Evolutionary conservation across 2,329 filamentous ascomycete genomes (phyloP).

Genomic region (Trichoderma guizhouense): DNA sequence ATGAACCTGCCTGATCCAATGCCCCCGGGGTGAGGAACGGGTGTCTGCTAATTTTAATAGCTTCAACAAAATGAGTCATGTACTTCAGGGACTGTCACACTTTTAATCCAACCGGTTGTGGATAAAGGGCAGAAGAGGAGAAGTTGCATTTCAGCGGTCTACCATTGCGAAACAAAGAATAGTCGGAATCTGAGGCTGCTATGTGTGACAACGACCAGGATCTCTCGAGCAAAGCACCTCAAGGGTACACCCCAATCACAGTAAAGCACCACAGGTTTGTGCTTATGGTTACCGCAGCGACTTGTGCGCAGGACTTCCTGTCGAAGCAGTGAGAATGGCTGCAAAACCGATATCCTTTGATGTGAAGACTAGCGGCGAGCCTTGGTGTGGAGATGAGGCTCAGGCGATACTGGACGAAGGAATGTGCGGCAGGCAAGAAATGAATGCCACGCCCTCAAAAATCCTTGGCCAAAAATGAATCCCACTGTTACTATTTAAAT

Average conservation of each 20-base stretch:
- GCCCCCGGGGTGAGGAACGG: neutral
- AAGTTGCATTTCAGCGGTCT: neutral
- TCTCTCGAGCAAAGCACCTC: neutral
- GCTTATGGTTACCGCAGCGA: neutral
- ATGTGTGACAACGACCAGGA: neutral
- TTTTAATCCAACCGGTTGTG: neutral
- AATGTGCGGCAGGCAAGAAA: neutral
- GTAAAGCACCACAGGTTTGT: neutral
- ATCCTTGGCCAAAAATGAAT: neutral
- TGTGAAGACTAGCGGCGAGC: neutral
- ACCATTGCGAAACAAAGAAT: neutral
- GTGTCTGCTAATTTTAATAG: neutral
- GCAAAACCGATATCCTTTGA: neutral
- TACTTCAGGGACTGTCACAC: neutral
- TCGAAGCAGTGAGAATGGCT: neutral
- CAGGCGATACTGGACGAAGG: neutral
- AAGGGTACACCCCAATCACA: neutral
- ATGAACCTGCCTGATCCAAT: slow-evolving; percentile 14
- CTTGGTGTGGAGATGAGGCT: neutral
- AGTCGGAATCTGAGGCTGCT: neutral
- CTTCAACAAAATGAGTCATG: too few species aligned
- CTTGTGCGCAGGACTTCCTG: neutral
- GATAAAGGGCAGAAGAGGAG: neutral
- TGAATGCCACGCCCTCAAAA: neutral
- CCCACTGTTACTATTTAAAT: neutral